Evolutionary conservation across 2,329 filamentous ascomycete genomes (phyloP), one percentile per base, ranked within the genome.

Genomic region (Helotiales sp.): DNA sequence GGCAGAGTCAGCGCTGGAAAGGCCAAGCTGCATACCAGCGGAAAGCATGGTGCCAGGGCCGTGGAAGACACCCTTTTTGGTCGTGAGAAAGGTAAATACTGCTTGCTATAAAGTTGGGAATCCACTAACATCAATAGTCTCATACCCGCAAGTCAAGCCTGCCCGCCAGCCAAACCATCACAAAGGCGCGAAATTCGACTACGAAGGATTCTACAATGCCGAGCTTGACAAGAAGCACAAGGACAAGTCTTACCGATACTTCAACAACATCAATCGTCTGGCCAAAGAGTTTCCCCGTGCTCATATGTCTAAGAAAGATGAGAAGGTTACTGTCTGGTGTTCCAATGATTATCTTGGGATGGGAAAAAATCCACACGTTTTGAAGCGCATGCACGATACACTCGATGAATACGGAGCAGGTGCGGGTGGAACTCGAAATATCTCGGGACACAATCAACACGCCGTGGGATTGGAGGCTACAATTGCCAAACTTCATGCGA

Each of bases 211-310:
- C 76, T 99, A 98, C 77, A 78, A 87, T 64, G 79, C 79, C 61
- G 93, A 99, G 75, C 77, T 99, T 66, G 91, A 97, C 69, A 98
- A 97, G 84, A 99, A 99, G 80, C 95, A 96, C 83, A 93, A 96
- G 82, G 95, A 99, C 82, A 98, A 97, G 80, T 97, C 93, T 52
- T 99, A 99, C 80, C 91, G 95, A 71, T 98, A 98, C 80, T 99
- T 99, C 81, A 99, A 99, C 83, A 99, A 99, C 81, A 99, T 99
- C 85, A 99, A 99, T 72, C 92, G 95, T 33, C 82, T 99, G 60
- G 95, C 95, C 65, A 91, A 95, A 77, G 91, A 98, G 64, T 99
- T 99, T 63, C 95, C 95, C 29, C 90, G 90, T 64, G 95, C 95
- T 46, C 95, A 99, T 75, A 96, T 96, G 82, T 83, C 90, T 15